phyloP scores from a whole-genome alignment of 129 eudicot genomes.

The Pseudognaphalium luteoalbum region DNA sequence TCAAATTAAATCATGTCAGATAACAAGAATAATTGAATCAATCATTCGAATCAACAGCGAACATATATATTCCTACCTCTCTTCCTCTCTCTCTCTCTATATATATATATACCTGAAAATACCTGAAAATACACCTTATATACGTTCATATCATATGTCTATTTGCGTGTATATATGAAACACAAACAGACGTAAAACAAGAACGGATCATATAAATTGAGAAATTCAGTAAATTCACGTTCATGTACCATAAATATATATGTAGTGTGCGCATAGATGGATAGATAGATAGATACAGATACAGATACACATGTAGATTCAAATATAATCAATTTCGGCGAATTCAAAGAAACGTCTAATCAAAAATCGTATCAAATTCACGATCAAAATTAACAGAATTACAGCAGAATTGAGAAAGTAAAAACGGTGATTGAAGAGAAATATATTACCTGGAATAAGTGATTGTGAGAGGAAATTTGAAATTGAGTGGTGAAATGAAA shows the following conservation, averaged over 20 bases:
- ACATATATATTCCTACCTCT: constrained; percentile 29
- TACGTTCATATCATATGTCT: not conserved
- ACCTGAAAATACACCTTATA: not conserved
- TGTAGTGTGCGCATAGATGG: too few relatives aligned
- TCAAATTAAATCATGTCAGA: constrained; percentile 34
- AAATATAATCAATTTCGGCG: not conserved
- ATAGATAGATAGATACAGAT: too few relatives aligned
- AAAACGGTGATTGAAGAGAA: not conserved
- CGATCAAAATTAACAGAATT: too few relatives aligned
- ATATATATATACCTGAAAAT: too few relatives aligned
- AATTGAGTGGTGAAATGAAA: constrained; percentile 16
- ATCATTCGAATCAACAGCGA: constrained; percentile 35
- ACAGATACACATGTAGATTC: too few relatives aligned
- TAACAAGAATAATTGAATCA: constrained; percentile 24
- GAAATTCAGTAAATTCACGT: too few relatives aligned
- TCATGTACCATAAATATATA: too few relatives aligned
- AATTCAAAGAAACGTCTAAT: constrained; percentile 17
- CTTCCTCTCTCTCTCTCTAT: too few relatives aligned
- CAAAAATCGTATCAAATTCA: not conserved
- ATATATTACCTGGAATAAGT: not conserved
- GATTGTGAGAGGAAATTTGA: not conserved
- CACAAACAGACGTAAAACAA: too few relatives aligned
- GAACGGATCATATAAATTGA: too few relatives aligned
- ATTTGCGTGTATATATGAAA: too few relatives aligned
- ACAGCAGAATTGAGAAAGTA: not conserved